phyloP scores from a whole-genome alignment of 2,329 filamentous ascomycete species.

The Madurella mycetomatis region DNA sequence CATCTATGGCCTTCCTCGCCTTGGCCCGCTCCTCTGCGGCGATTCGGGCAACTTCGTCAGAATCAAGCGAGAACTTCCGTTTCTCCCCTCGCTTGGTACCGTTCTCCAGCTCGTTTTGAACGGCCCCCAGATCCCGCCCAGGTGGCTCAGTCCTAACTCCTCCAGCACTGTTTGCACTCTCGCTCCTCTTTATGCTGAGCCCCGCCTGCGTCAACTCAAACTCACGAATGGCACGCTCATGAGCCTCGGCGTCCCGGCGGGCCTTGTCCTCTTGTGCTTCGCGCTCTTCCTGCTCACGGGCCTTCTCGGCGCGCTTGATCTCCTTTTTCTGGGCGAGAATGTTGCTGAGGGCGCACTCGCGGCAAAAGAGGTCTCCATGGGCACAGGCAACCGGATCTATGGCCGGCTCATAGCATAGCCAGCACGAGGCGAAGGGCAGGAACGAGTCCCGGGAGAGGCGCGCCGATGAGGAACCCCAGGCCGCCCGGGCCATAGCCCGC shows the following conservation, averaged over 20 bases:
- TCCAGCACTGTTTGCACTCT: conserved; percentile 33
- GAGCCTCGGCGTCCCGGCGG: conserved; percentile 64
- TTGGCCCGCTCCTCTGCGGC: conserved; percentile 65
- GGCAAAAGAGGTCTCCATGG: conserved; percentile 87
- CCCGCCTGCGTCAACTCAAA: conserved; percentile 85
- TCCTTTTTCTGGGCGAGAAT: conserved; percentile 90
- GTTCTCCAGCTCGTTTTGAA: conserved; percentile 39
- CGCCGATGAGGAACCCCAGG: conserved; percentile 79
- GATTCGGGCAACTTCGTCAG: conserved; percentile 68
- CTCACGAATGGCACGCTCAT: conserved; percentile 65
- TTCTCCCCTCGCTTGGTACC: conserved; percentile 46
- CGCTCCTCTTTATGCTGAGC: conserved; percentile 39
- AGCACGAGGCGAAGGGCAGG: conserved; percentile 83
- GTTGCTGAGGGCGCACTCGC: conserved; percentile 87
- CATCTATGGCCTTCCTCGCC: conserved; percentile 64
- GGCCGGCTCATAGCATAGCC: conserved; percentile 77
- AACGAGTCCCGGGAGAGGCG: conserved; percentile 87
- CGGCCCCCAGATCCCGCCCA: background rate
- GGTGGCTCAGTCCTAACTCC: conserved; percentile 29
- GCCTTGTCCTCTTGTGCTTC: conserved; percentile 59
- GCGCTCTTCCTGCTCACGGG: conserved; percentile 55
- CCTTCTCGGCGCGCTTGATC: conserved; percentile 73
- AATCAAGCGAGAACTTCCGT: conserved; percentile 77
- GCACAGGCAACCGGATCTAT: conserved; percentile 78
- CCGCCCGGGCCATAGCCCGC: conserved; percentile 71